Base-by-base conservation (phyloP, 805 yeast species). In the Clavispora fructus region DNA sequence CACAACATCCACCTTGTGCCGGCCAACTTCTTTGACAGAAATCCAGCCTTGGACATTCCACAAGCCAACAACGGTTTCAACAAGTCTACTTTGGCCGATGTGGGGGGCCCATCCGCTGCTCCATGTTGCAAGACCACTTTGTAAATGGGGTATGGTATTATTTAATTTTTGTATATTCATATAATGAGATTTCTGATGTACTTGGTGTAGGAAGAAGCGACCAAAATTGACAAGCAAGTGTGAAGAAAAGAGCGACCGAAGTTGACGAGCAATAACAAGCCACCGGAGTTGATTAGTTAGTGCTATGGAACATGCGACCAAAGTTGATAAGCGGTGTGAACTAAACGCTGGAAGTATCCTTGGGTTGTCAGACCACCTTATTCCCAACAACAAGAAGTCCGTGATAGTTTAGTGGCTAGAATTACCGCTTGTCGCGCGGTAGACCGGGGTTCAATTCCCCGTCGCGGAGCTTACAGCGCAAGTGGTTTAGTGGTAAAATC, bases 31-130 rank as follows among this genome's bases (percentile, higher is more conserved):
- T 86, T 85, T 62, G 82, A 80, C 57, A 79, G 71, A 59, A 86
- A 86, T 67, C 95, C 95, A 32, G 87, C 87, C 39, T 70, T 87
- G 60, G 90, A 85, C 60, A 69, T 86, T 45, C 94, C 94, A 41
- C 84, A 82, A 63, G 78, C 90, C 19, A 77, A 65, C 59, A 83
- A 86, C 65, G 55, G 63, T 23, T 80, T 84, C 68, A 86, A 86
- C 76, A 80, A 85, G 69, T 80, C 87, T 6, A 59, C 66, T 47
- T 75, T 69, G 56, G 65, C 57, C 40, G 56, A 60, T 14, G 50
- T 55, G 26, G 63, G 56, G 16, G 54, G 52, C 12, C 43, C 55
- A 12, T 58, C 54, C 43, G 44, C 46, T 35, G 61, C 57, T 27
- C 53, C 58, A 42, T 68, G 74, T 49, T 68, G 74, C 58, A 69